Conservation (phyloP, 2,329 filamentous ascomycete species). For the Penicillium freii region DNA sequence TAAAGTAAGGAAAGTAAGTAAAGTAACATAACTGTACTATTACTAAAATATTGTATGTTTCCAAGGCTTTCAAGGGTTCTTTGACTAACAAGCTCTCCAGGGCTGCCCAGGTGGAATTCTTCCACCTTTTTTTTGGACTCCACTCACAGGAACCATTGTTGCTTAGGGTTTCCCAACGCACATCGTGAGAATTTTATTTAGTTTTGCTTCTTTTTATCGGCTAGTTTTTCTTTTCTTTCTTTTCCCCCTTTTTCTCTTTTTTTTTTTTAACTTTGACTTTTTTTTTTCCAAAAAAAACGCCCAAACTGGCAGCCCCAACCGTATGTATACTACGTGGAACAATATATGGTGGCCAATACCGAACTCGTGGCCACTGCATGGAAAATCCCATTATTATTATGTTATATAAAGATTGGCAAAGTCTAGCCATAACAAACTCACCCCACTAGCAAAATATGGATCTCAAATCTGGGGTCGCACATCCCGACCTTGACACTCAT, state of each 20-base stretch:
- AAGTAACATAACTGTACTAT: not conserved
- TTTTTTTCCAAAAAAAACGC: not conserved
- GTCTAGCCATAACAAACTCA: constrained; percentile 14
- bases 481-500: constrained; percentile 20
- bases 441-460: constrained; percentile 23
- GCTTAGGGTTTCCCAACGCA: not conserved
- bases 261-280: not conserved
- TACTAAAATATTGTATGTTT: not conserved
- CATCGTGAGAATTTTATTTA: not conserved
- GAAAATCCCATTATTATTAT: not conserved
- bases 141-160: not conserved
- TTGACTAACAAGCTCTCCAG: not conserved
- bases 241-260: not conserved
- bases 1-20: not conserved
- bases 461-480: constrained; percentile 30
- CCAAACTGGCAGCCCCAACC: constrained; percentile 5
- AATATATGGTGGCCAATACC: not conserved
- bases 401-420: not conserved
- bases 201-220: not conserved
- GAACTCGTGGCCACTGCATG: not conserved
- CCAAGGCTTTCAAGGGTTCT: not conserved
- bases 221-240: not conserved
- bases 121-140: not conserved
- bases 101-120: not conserved
- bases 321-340: not conserved